Evolutionary conservation across 306 rosid genomes (phyloP), one percentile per base, ranked within the genome.

Genomic region (Luffa aegyptiaca): DNA sequence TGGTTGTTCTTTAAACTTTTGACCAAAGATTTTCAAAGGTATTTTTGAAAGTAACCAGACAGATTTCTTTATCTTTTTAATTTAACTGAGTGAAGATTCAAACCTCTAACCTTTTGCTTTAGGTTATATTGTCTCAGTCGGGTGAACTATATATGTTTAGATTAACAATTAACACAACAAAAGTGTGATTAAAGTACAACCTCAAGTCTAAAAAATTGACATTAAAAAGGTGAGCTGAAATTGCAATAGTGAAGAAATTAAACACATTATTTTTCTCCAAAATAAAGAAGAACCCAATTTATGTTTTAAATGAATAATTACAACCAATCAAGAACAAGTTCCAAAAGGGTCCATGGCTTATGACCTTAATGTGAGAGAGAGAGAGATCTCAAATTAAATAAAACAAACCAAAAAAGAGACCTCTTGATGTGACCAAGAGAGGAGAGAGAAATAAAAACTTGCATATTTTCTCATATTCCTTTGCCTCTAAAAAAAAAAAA

Each of bases 291-390:
- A 35, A 69, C 44, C 33, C 18, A 52, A 62, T 35, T n/a, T 11
- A 10, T 45, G 26, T 42, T 68, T 63, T 63, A 70, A 42, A 70
- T 44, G 76, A 42, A 52, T 41, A 64, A 42, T 51, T 61, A 76
- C 79, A 78, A 58, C 90, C 87, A 85, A 85, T 77, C 78, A 83
- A 82, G 88, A 85, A 85, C 87, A 70, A 59, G 86, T 81, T 83
- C 87, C 80, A 16, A 76, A 62, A 80, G 86, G 75, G 77, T 80
- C 82, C 80, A 73, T 57, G 10, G n/a, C 10, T 31, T 62, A 59
- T 62, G 36, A 62, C 42, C 68, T 37, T 14, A 33, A 0, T 7
- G 5, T 56, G 31, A n/a, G 48, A 10, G 36, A 52, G 7, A 2
- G 18, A 7, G n/a, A 10, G 53, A 33, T 6, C 39, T 56, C 36